Conservation (phyloP, 1,284 basidiomycete species). For the Papiliotrema flavescens region DNA sequence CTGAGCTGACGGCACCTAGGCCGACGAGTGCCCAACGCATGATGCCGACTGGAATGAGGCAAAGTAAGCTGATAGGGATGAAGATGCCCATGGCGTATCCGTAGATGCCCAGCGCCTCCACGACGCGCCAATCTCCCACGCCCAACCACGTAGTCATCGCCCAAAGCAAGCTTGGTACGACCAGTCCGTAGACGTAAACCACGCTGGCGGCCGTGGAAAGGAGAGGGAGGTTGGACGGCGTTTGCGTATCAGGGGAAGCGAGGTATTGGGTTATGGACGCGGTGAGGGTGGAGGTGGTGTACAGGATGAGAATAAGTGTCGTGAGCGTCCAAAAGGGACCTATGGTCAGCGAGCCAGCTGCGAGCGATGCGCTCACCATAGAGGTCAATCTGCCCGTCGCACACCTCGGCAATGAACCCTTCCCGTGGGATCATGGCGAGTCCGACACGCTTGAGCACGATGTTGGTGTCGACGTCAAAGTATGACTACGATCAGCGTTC, state of each 20-base stretch:
- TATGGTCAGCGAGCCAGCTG: conserved; percentile 10
- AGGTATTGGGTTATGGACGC: conserved; percentile 78
- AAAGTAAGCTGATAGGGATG: conserved; percentile 66
- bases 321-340: conserved; percentile 95
- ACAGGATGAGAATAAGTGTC: conserved; percentile 83
- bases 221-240: conserved; percentile 64
- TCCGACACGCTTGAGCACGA: conserved; percentile 48
- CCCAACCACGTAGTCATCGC: conserved; percentile 73
- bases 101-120: conserved; percentile 59
- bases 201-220: conserved; percentile 75
- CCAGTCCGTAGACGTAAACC: conserved; percentile 81
- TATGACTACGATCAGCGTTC: conserved; percentile 26
- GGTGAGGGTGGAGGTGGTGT: conserved; percentile 83
- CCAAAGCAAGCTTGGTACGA: conserved; percentile 65
- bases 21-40: conserved; percentile 75
- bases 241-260: conserved; percentile 8
- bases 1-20: conserved; percentile 67
- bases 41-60: conserved; percentile 72
- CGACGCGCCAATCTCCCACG: conserved; percentile 76
- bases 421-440: conserved; percentile 50
- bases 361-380: conserved; percentile 41
- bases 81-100: conserved; percentile 52
- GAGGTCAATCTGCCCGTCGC: conserved; percentile 52
- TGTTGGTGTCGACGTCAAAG: conserved; percentile 52
- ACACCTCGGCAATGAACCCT: conserved; percentile 50